Evolutionary conservation across 129 eudicot species (phyloP).

Genomic region (Daucus carota): DH1_v3.0 NC_030382.2:43333501-43334000

Average conservation of each 20-base stretch:
- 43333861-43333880: slow-evolving; percentile 97
- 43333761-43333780: slow-evolving; percentile 94
- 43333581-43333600: not conserved
- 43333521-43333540: too few species aligned
- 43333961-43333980: not conserved
- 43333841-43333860: slow-evolving; percentile 16
- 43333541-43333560: too few species aligned
- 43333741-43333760: slow-evolving; percentile 97
- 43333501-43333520: too few species aligned
- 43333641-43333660: slow-evolving; percentile 27
- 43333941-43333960: not conserved
- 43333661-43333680: not conserved
- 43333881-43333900: slow-evolving; percentile 96
- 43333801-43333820: not conserved
- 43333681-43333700: not conserved
- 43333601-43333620: not conserved
- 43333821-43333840: not conserved
- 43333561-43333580: not conserved
- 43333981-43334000: not conserved
- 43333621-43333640: slow-evolving; percentile 62
- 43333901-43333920: slow-evolving; percentile 95
- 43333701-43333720: slow-evolving; percentile 50
- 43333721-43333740: slow-evolving; percentile 76
- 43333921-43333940: not conserved
- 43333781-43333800: slow-evolving; percentile 54